Conservation (phyloP, 768 basidiomycete species). For the Suillus occidentalis region DNA sequence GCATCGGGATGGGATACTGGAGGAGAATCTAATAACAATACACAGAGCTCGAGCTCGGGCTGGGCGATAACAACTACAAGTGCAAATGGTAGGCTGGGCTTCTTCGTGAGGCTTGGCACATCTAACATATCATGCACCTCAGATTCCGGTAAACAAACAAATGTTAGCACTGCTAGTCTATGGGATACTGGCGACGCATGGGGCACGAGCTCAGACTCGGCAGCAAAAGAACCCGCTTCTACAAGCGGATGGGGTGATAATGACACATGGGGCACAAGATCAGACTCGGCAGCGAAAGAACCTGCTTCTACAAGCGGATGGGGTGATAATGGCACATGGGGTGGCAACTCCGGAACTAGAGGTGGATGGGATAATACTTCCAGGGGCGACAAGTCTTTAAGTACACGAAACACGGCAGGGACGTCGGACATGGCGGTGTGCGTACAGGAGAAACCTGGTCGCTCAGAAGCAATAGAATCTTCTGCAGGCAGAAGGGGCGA, state of each 20-base stretch:
- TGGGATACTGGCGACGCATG: conserved; percentile 7
- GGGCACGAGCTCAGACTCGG: conserved; percentile 11
- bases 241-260: background rate
- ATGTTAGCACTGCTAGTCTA: too few relatives aligned
- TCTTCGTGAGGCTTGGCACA: background rate
- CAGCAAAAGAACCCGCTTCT: conserved; percentile 4
- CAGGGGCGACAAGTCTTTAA: too few relatives aligned
- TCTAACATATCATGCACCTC: background rate
- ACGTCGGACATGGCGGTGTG: background rate
- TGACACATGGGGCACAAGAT: background rate
- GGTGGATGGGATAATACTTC: background rate
- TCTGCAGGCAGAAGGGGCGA: background rate
- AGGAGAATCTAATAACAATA: background rate
- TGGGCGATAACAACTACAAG: background rate
- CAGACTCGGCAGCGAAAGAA: conserved; percentile 14
- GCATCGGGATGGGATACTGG: conserved; percentile 10
- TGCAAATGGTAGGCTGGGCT: background rate
- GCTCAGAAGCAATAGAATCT: background rate
- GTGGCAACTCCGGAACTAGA: background rate
- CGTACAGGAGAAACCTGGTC: background rate
- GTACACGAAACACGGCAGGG: background rate
- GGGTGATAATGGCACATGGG: background rate
- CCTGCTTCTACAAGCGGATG: background rate
- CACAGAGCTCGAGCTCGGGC: background rate
- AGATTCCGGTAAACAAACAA: background rate